These are phyloP conservation scores for Smallanthus sonchifolius DNA, from an alignment of 129 eudicot genomes.

Conservation along the genomic window DNA sequence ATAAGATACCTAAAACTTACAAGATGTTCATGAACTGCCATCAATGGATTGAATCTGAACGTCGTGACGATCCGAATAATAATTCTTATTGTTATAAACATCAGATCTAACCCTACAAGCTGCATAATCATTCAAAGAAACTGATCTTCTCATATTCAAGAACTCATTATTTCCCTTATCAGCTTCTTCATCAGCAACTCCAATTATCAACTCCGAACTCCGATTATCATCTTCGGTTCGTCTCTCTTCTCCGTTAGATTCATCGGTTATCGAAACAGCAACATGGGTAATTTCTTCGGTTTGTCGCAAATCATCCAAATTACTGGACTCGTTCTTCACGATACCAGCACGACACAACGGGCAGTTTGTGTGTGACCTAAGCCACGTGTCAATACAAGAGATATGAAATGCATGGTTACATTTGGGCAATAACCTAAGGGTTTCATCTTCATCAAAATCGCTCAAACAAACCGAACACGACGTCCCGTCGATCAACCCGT, in stretches of 20 bases:
- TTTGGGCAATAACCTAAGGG: constrained; percentile 52
- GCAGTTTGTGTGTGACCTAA: constrained; percentile 67
- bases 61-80: constrained; percentile 37
- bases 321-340: constrained; percentile 7
- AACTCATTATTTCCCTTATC: constrained; percentile 21
- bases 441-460: constrained; percentile 62
- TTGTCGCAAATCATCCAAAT: constrained; percentile 12
- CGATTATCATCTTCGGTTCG: constrained; percentile 16
- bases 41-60: constrained; percentile 21
- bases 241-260: constrained; percentile 3
- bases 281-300: constrained; percentile 27
- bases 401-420: constrained; percentile 73
- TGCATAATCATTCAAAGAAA: constrained; percentile 47
- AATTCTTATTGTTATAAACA: constrained; percentile 19
- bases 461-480: constrained; percentile 64
- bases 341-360: constrained; percentile 66
- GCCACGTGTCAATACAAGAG: constrained; percentile 76
- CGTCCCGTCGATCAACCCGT: constrained; percentile 47
- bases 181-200: constrained; percentile 33
- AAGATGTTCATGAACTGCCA: constrained; percentile 4
- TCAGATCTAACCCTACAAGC: constrained; percentile 33
- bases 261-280: constrained; percentile 21
- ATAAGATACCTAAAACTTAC: constrained; percentile 1
- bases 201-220: constrained; percentile 23
- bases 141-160: constrained; percentile 45